A percentile compares a stretch with the other conserved stretches of the same genome.
phyloP scores from a whole-genome alignment of 768 basidiomycete genomes.

The Leccinum olivaceopallidum region DNA sequence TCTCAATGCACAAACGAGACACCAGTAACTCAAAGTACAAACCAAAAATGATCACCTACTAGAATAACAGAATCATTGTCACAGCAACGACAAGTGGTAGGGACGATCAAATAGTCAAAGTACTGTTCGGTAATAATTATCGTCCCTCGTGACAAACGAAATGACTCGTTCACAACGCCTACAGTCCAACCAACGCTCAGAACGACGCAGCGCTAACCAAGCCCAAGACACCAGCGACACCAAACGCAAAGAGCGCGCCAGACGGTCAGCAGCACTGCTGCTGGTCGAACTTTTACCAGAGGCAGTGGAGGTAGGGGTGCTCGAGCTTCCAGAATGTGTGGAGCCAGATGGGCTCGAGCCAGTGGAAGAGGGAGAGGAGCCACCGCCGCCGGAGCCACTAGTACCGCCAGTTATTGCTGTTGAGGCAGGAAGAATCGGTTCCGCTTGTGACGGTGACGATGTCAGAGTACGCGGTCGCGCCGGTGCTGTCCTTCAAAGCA shows the following conservation, averaged over 20 bases:
- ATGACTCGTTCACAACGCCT: constrained; percentile 9
- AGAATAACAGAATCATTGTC: constrained; percentile 6
- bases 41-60: constrained; percentile 17
- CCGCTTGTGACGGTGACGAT: constrained; percentile 44
- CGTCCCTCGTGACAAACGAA: constrained; percentile 15
- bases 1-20: background rate
- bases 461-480: constrained; percentile 52
- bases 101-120: background rate
- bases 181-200: constrained; percentile 25
- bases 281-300: constrained; percentile 26
- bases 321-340: background rate
- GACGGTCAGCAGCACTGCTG: constrained; percentile 35
- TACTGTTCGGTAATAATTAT: constrained; percentile 9
- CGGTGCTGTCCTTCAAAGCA: constrained; percentile 58
- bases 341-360: background rate
- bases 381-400: background rate
- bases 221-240: constrained; percentile 51
- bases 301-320: constrained; percentile 21
- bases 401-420: constrained; percentile 12
- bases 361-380: constrained; percentile 2
- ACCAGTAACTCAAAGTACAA: constrained; percentile 16
- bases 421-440: constrained; percentile 33
- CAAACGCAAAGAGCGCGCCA: constrained; percentile 36
- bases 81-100: constrained; percentile 19
- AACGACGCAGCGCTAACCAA: constrained; percentile 51